phyloP scores from a whole-genome alignment of 164 flowering plant genomes.

The Dillenia suffruticosa region DNA sequence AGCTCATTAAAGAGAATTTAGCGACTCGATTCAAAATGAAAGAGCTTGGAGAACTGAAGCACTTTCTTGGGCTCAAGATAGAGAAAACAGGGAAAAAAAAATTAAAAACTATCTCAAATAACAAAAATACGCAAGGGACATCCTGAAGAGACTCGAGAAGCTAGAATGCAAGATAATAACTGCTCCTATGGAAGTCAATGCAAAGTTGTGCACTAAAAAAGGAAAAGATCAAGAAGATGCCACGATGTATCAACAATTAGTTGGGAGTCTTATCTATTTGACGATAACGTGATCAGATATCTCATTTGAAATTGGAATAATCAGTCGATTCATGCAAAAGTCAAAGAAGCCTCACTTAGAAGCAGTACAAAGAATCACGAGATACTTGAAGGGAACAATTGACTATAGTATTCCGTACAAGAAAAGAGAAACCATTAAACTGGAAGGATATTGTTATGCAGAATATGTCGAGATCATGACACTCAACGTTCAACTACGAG shows the following conservation, averaged over 20 bases:
- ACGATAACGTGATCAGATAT: constrained; percentile 1
- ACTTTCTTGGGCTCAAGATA: constrained; percentile 3
- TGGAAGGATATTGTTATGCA: no score
- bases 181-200: background rate
- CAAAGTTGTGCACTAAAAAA: background rate
- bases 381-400: background rate
- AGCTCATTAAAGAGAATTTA: background rate
- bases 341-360: background rate
- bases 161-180: constrained; percentile 2
- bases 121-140: no score
- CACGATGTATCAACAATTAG: no score
- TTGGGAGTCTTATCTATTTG: background rate
- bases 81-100: no score
- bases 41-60: constrained; percentile 4
- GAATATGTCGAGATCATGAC: no score
- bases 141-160: no score
- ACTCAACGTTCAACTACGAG: no score
- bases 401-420: background rate
- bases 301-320: background rate
- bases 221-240: background rate
- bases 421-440: background rate
- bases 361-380: background rate
- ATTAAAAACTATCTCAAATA: no score
- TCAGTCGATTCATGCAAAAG: constrained; percentile 3
- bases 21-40: constrained; percentile 2